These are phyloP conservation scores for Ascochyta koolunga DNA, from an alignment of 2,329 filamentous ascomycete species.

Conservation along the genomic window DNA sequence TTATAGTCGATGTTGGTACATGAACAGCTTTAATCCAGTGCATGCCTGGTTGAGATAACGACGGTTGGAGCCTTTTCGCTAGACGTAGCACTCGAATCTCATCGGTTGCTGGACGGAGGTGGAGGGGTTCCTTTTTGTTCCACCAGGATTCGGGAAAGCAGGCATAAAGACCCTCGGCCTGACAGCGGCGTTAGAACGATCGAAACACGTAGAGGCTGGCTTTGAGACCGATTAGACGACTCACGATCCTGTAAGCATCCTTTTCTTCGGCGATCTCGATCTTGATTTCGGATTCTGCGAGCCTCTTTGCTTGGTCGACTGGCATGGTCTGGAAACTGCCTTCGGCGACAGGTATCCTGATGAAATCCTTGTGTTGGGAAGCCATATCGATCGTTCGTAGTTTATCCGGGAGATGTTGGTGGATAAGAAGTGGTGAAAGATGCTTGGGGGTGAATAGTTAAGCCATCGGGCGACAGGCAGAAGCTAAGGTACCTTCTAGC, in stretches of 20 bases:
- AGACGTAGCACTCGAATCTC: slow-evolving; percentile 26
- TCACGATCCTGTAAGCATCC: slow-evolving; percentile 28
- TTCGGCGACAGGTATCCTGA: slow-evolving; percentile 16
- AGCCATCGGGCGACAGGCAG: neutral
- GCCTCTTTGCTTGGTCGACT: slow-evolving; percentile 22
- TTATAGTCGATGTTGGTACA: slow-evolving; percentile 21
- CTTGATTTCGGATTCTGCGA: slow-evolving; percentile 25
- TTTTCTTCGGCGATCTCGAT: slow-evolving; percentile 24
- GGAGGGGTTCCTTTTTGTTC: slow-evolving; percentile 29
- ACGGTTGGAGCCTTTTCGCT: slow-evolving; percentile 27
- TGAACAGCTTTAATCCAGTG: slow-evolving; percentile 39
- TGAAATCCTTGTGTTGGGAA: slow-evolving; percentile 22
- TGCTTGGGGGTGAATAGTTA: neutral
- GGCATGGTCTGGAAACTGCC: slow-evolving; percentile 27
- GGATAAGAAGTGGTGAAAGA: no score
- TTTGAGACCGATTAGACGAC: neutral
- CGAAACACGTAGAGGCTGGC: neutral
- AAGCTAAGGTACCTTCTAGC: neutral
- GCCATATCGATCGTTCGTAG: slow-evolving; percentile 12
- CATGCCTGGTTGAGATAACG: slow-evolving; percentile 21
- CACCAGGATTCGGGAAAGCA: slow-evolving; percentile 31
- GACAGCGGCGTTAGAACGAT: neutral
- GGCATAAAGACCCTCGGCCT: slow-evolving; percentile 40
- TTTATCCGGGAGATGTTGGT: neutral
- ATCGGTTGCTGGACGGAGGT: slow-evolving; percentile 18